Base-by-base conservation (phyloP, 306 rosid species). In the Malus fusca region DNA sequence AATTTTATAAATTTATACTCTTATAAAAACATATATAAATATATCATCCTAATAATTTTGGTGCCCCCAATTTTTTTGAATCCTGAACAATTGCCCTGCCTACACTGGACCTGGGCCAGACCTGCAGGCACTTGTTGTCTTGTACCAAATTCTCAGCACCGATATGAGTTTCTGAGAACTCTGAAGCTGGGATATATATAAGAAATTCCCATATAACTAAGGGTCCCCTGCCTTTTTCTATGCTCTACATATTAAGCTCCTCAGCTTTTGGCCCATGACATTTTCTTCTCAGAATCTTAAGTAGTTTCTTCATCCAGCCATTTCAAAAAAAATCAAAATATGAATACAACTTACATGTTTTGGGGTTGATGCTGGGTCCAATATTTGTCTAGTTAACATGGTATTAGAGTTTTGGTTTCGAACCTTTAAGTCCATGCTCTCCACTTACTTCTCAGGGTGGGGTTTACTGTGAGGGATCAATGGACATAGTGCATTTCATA, bases 211-310 rank as follows among this genome's bases (percentile, higher is more conserved):
- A 52, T 62, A 31, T 53, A 52, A 70, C 44, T 51, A 11, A 8
- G 21, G 75, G 63, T 52, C 75, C 63, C 64, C 30, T 6, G n/a
- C 48, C 75, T 19, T 52, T 51, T 69, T 71, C 31, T 31, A 13
- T 26, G 6, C 18, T 14, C 8, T 71, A 17, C 64, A 31, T 8
- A 18, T 70, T 21, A 63, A 46, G 46, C 5, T 18, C 21, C 46
- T 73, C 46, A 42, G 80, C 78, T 75, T 78, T 78, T n/a, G n/a
- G 70, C 70, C 81, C 84, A 67, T 77, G 79, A 56, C 74, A 33
- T 68, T 48, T 48, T 74, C 30, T 68, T 68, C 35, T 70, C 44
- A 46, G 46, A 75, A 55, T 52, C 25, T 73, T 19, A 30, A 31
- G 79, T 60, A 42, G 40, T 23, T 66, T 61, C 26, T 77, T 58